phyloP scores from a whole-genome alignment of 495 filamentous ascomycete genomes.

The Annulohypoxylon moriforme region DNA sequence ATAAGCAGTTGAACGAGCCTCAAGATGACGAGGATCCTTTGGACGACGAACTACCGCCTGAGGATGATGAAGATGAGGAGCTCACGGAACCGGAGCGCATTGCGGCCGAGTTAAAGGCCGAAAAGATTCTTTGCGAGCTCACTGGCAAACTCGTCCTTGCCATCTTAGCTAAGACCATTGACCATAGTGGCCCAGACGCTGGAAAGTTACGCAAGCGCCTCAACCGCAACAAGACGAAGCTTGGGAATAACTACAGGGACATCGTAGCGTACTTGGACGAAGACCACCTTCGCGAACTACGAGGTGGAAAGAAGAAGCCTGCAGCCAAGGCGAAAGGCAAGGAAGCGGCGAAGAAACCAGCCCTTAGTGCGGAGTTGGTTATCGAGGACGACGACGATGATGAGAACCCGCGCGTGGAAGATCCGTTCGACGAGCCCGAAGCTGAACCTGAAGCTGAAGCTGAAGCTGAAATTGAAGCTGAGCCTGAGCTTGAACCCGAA shows the following conservation, averaged over 20 bases:
- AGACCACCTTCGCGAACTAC: conserved; percentile 55
- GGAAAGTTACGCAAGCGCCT: conserved; percentile 73
- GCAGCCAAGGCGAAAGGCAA: conserved; percentile 62
- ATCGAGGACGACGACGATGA: conserved; percentile 65
- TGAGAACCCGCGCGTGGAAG: conserved; percentile 53
- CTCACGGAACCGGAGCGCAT: conserved; percentile 64
- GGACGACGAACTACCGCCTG: conserved; percentile 65
- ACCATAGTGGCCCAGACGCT: conserved; percentile 66
- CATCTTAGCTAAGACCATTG: conserved; percentile 77
- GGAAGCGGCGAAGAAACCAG: conserved; percentile 54
- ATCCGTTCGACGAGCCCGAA: conserved; percentile 59
- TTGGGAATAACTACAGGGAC: conserved; percentile 82
- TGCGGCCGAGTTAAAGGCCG: conserved; percentile 73
- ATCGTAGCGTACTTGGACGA: conserved; percentile 80
- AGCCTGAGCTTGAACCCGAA: conserved; percentile 6
- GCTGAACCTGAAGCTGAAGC: conserved; percentile 44
- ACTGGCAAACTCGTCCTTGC: conserved; percentile 84
- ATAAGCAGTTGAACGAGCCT: conserved; percentile 71
- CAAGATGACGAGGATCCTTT: conserved; percentile 74
- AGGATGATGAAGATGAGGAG: conserved; percentile 70
- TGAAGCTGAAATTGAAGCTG: too few species aligned
- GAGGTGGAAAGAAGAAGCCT: conserved; percentile 57
- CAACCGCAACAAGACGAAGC: conserved; percentile 69
- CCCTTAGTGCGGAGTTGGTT: conserved; percentile 59
- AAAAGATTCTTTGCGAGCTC: conserved; percentile 85